Conservation (phyloP, 768 basidiomycete genomes). For the Polyporus arcularius region DNA sequence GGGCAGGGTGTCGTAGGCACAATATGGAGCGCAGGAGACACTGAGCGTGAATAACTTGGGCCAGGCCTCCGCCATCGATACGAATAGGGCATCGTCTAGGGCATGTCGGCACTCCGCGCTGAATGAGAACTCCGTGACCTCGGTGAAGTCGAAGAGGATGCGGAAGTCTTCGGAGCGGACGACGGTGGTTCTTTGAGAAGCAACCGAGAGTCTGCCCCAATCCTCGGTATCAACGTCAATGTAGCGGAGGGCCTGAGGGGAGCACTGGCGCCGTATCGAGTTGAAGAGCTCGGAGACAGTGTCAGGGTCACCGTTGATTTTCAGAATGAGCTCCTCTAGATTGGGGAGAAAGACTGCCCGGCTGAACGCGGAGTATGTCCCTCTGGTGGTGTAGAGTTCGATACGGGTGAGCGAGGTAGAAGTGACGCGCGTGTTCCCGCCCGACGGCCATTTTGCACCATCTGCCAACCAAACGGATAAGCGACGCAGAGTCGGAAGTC, state of each 20-base stretch:
- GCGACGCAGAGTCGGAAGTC: no score
- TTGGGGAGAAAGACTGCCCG: background rate
- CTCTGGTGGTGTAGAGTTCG: background rate
- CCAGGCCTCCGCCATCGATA: constrained; percentile 12
- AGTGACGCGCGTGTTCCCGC: background rate
- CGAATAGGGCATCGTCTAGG: constrained; percentile 6
- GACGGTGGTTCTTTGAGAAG: background rate
- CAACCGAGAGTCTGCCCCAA: background rate
- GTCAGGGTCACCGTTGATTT: background rate
- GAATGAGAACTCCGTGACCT: background rate
- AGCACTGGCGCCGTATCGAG: background rate
- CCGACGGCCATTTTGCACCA: background rate
- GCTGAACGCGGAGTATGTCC: background rate
- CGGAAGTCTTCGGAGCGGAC: background rate
- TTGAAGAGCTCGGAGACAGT: background rate
- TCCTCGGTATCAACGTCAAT: background rate
- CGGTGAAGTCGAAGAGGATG: background rate
- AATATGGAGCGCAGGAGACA: background rate
- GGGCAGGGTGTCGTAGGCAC: background rate
- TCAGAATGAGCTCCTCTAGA: background rate
- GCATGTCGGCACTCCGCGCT: background rate
- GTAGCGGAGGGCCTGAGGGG: background rate
- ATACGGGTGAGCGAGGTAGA: no score
- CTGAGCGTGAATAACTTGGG: background rate
- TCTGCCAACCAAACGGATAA: background rate